Evolutionary conservation across 192 early-diverging fungal genomes (phyloP), one percentile per base, ranked within the genome.

Genomic region (Chytriomyces sp.): DNA sequence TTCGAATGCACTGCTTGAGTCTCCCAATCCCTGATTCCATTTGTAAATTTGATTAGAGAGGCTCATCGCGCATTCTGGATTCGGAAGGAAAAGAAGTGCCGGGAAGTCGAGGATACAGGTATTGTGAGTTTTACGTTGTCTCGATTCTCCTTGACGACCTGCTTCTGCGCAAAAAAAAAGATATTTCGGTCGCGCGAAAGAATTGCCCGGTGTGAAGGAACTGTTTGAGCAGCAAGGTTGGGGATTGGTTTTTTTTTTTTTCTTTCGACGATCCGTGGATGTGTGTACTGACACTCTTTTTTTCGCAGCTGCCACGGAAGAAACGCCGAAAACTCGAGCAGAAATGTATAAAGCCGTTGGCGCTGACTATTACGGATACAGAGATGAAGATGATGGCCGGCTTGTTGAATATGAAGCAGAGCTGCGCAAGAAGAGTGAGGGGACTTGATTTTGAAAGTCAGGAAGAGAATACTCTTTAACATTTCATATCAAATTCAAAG

Each of bases 171-270:
- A n/a, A 64, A 50, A 49, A 24, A 35, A 35, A 28, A 88, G 85
- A 80, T 99, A 98, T 80, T 99, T 98, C 91, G 96, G 97, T 8
- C 92, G 95, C 43, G 96, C 97, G 62, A 94, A 92, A 73, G 93
- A 97, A 64, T 85, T 99, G 63, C 95, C 95, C 0, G 96, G 94
- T 43, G 96, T 99, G 57, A 91, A 91, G 76, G 96, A 99, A 80
- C 80, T 98, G 61, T 93, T 99, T 80, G 94, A 94, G 64, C 73
- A 91, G 79, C 82, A 91, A 80, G 85, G 92, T 94, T 82, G 16
- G 16, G 66, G 10, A 9, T 46, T 59, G 28, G 11, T 5, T 28
- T 67, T 7, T 74, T 16, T 44, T 64, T 47, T 75, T 75, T 18
- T n/a, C n/a, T n/a, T n/a, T n/a, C n/a, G n/a, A n/a, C n/a, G n/a